Evolutionary conservation across 2,329 filamentous ascomycete species (phyloP).

Genomic region (Tolypocladium pustulatum): DNA sequence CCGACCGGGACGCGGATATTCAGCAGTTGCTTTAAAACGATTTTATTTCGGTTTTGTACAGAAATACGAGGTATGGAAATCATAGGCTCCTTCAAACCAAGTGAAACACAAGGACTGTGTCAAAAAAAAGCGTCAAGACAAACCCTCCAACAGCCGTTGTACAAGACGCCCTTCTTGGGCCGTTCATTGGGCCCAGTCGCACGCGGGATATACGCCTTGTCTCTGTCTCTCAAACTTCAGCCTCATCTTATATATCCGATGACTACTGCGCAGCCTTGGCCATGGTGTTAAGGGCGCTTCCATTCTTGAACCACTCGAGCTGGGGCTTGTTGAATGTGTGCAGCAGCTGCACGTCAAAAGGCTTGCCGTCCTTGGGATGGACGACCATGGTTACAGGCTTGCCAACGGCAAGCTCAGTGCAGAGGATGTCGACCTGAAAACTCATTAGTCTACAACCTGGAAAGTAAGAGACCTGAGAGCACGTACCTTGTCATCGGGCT

Average conservation of each 20-base stretch:
- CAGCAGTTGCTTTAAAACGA: neutral
- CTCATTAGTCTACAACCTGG: neutral
- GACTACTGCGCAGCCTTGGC: constrained; percentile 50
- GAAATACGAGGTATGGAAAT: neutral
- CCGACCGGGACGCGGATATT: too few species aligned
- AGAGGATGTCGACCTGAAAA: constrained; percentile 71
- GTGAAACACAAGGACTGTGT: too few species aligned
- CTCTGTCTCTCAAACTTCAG: neutral
- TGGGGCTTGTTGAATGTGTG: constrained; percentile 99
- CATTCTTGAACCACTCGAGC: constrained; percentile 99
- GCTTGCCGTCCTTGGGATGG: constrained; percentile 76
- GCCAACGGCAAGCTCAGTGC: constrained; percentile 82
- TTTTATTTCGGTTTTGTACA: neutral
- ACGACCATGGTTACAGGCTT: constrained; percentile 88
- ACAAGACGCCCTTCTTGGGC: too few species aligned
- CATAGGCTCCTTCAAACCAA: neutral
- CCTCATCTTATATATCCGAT: constrained; percentile 4
- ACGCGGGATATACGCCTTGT: neutral
- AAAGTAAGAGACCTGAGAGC: neutral
- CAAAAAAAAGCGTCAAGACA: too few species aligned
- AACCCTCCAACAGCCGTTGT: too few species aligned
- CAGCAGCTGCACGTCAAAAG: constrained; percentile 73
- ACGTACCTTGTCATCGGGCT: constrained; percentile 71
- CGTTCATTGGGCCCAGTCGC: neutral
- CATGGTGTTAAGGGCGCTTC: constrained; percentile 97